These are phyloP conservation scores for Xylaria sp. DNA, from an alignment of 495 filamentous ascomycete genomes.

Conservation along the genomic window DNA sequence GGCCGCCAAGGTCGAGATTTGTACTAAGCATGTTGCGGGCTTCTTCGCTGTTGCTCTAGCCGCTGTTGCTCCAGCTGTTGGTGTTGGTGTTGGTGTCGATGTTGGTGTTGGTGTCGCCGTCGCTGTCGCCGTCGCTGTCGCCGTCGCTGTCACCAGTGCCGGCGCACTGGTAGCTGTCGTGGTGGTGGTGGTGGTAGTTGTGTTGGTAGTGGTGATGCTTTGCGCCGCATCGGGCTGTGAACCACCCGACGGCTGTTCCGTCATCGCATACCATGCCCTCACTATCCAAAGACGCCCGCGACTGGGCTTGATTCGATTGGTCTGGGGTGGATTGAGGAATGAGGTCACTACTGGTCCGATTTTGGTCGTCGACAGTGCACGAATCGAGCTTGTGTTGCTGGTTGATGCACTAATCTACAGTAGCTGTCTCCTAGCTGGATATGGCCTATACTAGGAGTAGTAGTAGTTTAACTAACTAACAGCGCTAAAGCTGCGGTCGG, in stretches of 20 bases:
- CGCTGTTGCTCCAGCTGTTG: no score
- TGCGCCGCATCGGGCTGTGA: not conserved
- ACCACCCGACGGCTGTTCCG: not conserved
- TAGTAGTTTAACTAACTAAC: no score
- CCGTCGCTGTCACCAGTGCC: not conserved
- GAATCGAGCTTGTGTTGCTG: not conserved
- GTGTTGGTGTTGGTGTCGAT: no score
- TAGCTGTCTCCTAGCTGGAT: no score
- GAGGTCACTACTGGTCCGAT: not conserved
- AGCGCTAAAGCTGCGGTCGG: not conserved
- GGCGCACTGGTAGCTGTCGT: no score
- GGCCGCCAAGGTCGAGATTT: no score
- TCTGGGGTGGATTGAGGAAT: slow-evolving; percentile 8
- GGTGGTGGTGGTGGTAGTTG: no score
- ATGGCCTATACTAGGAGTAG: no score
- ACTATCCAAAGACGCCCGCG: not conserved
- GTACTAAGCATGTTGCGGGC: no score
- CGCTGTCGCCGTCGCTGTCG: not conserved
- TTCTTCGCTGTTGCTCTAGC: no score
- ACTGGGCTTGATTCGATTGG: slow-evolving; percentile 2
- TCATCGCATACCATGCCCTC: slow-evolving; percentile 11
- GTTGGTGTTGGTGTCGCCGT: not conserved
- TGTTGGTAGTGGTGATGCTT: not conserved
- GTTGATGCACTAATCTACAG: not conserved
- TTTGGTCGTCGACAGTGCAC: not conserved